Evolutionary conservation across 1,284 basidiomycete species (phyloP).

Genomic region (Cutaneotrichosporon cavernicola): DNA sequence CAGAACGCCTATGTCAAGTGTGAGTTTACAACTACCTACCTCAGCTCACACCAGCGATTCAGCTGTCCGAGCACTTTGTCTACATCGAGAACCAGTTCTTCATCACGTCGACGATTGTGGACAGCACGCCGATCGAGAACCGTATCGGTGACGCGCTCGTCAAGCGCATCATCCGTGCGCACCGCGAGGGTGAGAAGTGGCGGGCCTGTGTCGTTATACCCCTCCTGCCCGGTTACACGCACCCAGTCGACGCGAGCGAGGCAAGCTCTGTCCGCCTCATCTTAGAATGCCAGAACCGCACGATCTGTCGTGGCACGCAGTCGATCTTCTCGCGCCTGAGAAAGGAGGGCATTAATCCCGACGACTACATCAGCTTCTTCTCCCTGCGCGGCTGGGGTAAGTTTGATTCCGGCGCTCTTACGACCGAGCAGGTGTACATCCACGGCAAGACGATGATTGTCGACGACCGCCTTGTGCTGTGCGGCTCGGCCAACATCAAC

Average conservation of each 20-base stretch:
- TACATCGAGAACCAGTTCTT: constrained; percentile 94
- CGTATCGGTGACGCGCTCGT: constrained; percentile 93
- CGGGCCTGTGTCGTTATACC: constrained; percentile 92
- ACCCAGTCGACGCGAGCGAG: constrained; percentile 87
- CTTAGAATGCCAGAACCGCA: constrained; percentile 86
- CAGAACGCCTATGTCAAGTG: constrained; percentile 92
- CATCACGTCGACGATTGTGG: constrained; percentile 86
- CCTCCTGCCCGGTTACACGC: constrained; percentile 88
- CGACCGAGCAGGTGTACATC: constrained; percentile 91
- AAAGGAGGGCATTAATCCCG: constrained; percentile 86
- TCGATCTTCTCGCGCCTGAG: constrained; percentile 87
- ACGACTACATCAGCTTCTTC: constrained; percentile 90
- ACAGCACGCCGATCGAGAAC: constrained; percentile 86
- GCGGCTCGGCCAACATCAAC: constrained; percentile 99
- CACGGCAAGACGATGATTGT: constrained; percentile 87
- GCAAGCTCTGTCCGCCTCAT: constrained; percentile 92
- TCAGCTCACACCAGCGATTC: constrained; percentile 66
- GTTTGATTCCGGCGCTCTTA: constrained; percentile 76
- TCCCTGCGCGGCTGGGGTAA: constrained; percentile 92
- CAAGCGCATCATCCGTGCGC: constrained; percentile 83
- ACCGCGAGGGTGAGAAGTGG: constrained; percentile 79
- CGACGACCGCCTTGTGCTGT: constrained; percentile 91
- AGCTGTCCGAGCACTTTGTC: constrained; percentile 73
- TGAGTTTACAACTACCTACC: constrained; percentile 43
- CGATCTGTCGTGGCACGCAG: constrained; percentile 82